Conservation (phyloP, 2,329 filamentous ascomycete genomes). For the Pyricularia grisea region DNA sequence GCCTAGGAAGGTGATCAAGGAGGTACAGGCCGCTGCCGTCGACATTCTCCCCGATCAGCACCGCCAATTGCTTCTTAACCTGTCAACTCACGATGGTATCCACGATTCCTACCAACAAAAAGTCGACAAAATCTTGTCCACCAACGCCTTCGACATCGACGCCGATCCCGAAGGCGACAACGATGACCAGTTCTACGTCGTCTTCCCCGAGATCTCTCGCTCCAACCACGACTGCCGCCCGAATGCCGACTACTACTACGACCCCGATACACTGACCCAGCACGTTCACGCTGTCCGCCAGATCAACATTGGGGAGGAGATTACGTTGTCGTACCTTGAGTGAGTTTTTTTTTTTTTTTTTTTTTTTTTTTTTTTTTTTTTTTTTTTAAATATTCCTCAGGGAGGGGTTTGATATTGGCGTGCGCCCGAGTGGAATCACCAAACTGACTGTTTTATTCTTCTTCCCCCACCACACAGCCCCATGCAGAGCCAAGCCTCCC, state of each 20-base stretch:
- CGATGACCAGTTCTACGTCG: slow-evolving; percentile 21
- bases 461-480: slow-evolving; percentile 14
- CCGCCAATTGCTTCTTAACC: slow-evolving; percentile 21
- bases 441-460: not conserved
- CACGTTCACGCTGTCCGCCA: slow-evolving; percentile 27
- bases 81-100: slow-evolving; percentile 23
- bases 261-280: slow-evolving; percentile 26
- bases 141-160: slow-evolving; percentile 29
- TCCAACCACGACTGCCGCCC: slow-evolving; percentile 36
- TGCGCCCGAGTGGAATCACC: too few relatives aligned
- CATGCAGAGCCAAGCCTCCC: slow-evolving; percentile 17
- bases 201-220: slow-evolving; percentile 30
- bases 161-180: slow-evolving; percentile 16
- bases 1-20: slow-evolving; percentile 14
- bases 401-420: not conserved
- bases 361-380: too few relatives aligned
- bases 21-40: slow-evolving; percentile 21
- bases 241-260: slow-evolving; percentile 33
- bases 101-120: slow-evolving; percentile 15
- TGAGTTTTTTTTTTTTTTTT: slow-evolving; percentile 9
- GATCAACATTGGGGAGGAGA: slow-evolving; percentile 31
- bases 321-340: slow-evolving; percentile 32
- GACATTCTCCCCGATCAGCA: slow-evolving; percentile 20
- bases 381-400: not conserved
- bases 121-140: slow-evolving; percentile 25